These are phyloP conservation scores for Macrocystidia cucumis DNA, from an alignment of 1,284 basidiomycete species.

Conservation along the genomic window DNA sequence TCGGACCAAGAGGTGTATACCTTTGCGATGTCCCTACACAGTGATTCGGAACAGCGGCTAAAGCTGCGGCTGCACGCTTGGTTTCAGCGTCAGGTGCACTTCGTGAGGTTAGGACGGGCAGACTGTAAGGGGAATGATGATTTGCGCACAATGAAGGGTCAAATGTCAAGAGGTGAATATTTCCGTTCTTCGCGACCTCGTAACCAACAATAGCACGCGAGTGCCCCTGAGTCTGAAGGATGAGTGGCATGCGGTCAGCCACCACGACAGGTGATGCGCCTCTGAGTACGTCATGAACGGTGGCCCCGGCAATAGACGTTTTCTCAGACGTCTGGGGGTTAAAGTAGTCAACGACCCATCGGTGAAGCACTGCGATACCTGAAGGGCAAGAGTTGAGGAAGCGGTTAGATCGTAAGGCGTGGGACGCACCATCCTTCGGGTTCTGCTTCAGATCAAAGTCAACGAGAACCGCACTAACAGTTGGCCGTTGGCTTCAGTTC, in stretches of 20 bases:
- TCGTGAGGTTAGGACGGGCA: no score
- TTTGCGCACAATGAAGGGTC: conserved; percentile 66
- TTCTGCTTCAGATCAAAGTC: conserved; percentile 46
- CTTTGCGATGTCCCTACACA: no score
- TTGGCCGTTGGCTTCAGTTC: conserved; percentile 1
- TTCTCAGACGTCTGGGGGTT: conserved; percentile 26
- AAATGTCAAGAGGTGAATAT: conserved; percentile 62
- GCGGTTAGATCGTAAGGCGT: no score
- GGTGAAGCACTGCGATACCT: conserved; percentile 38
- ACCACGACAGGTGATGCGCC: conserved; percentile 41
- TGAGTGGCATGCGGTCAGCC: conserved; percentile 67
- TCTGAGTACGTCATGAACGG: conserved; percentile 40
- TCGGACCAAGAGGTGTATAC: no score
- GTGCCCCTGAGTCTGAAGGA: conserved; percentile 78
- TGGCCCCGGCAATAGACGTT: conserved; percentile 18
- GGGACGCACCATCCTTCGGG: conserved; percentile 30
- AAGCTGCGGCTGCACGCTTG: no score
- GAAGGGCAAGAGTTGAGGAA: conserved; percentile 7
- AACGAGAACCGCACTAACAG: conserved; percentile 47
- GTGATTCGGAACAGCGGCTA: no score
- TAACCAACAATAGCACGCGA: conserved; percentile 83
- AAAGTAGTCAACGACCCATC: conserved; percentile 69
- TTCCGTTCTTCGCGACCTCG: conserved; percentile 52
- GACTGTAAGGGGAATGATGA: no score
- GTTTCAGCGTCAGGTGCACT: no score